A percentile compares a stretch with the other conserved stretches of the same genome.
phyloP scores from a whole-genome alignment of 2,329 filamentous ascomycete species.

The Pseudopyricularia javanii region DNA sequence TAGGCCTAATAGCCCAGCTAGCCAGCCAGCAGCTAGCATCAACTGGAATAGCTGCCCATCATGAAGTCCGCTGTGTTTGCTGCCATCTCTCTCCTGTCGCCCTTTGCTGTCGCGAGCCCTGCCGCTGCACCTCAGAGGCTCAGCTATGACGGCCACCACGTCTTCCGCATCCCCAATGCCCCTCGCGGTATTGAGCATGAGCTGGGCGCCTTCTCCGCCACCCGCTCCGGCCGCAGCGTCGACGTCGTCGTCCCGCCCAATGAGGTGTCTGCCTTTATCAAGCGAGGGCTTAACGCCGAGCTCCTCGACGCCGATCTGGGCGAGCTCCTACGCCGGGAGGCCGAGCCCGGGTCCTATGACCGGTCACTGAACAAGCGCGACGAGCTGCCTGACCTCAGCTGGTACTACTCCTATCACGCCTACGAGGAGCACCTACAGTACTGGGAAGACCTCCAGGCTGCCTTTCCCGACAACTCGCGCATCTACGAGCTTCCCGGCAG shows the following conservation, averaged over 20 bases:
- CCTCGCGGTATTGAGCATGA: background rate
- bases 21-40: no score
- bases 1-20: no score
- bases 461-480: constrained; percentile 29
- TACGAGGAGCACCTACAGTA: constrained; percentile 33
- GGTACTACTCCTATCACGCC: constrained; percentile 34
- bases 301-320: constrained; percentile 13
- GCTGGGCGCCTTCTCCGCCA: background rate
- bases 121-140: no score
- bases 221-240: background rate
- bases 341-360: constrained; percentile 10
- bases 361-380: constrained; percentile 2
- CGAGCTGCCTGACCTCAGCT: constrained; percentile 19
- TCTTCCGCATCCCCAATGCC: constrained; percentile 2
- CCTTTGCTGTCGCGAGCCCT: background rate
- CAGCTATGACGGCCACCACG: constrained; percentile 1
- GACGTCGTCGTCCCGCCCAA: constrained; percentile 1
- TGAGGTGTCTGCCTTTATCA: background rate
- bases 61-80: background rate
- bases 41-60: background rate
- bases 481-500: constrained; percentile 26
- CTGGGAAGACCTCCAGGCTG: constrained; percentile 23
- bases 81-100: background rate
- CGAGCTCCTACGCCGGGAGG: constrained; percentile 13
- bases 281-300: constrained; percentile 3